Conservation (phyloP, 164 flowering plant species). For the Magnolia changhungtana region DNA sequence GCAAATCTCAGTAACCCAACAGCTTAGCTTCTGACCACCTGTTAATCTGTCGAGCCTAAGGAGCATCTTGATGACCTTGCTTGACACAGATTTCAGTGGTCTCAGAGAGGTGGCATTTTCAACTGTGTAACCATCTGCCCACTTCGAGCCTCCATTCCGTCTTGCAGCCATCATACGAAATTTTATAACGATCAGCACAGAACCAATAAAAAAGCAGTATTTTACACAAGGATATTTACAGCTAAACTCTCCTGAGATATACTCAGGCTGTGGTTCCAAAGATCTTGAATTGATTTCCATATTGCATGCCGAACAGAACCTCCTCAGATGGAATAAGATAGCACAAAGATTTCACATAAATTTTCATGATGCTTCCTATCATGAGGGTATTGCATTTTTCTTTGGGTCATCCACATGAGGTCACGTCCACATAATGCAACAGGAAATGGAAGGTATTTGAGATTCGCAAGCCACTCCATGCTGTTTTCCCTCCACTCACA, state of each 20-base stretch:
- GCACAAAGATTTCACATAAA: background rate
- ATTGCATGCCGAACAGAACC: background rate
- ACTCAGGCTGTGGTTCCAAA: background rate
- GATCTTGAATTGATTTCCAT: background rate
- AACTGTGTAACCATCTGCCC: background rate
- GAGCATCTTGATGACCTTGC: background rate
- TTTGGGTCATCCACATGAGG: background rate
- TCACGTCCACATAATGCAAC: background rate
- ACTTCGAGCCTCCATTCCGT: background rate
- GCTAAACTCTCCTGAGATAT: background rate
- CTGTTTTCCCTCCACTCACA: slow-evolving; percentile 27
- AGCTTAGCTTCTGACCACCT: background rate
- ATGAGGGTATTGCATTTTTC: background rate
- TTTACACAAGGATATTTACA: background rate
- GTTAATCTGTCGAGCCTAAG: background rate
- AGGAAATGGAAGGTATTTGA: background rate
- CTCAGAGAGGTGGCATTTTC: background rate
- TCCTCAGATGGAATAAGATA: background rate
- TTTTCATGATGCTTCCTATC: background rate
- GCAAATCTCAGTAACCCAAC: too few relatives aligned
- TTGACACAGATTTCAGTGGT: background rate
- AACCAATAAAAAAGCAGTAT: background rate
- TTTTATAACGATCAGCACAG: background rate
- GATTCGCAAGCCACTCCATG: background rate
- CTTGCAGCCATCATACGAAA: background rate